These are phyloP conservation scores for Petunia axillaris DNA, from an alignment of 257 asterid species.

Conservation along the genomic window DNA sequence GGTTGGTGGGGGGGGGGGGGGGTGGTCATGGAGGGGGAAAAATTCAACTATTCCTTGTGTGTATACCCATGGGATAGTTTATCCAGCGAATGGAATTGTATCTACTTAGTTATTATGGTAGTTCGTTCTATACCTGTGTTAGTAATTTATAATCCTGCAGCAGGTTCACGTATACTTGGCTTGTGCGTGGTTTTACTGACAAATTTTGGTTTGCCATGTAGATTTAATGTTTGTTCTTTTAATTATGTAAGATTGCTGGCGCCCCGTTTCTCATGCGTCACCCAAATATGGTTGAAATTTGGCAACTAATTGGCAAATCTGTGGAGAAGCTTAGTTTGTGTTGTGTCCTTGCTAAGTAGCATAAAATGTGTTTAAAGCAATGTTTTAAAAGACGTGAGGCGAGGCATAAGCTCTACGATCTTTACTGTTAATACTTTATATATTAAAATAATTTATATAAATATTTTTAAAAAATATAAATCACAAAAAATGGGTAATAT, in stretches of 20 bases:
- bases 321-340: background rate
- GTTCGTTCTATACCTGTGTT: background rate
- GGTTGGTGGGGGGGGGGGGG: too few relatives aligned
- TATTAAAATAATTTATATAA: too few relatives aligned
- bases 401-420: too few relatives aligned
- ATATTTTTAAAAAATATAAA: too few relatives aligned
- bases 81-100: background rate
- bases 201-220: background rate
- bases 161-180: too few relatives aligned
- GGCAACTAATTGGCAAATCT: background rate
- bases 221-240: too few relatives aligned
- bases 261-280: background rate
- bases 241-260: too few relatives aligned
- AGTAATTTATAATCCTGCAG: background rate
- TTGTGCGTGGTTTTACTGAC: background rate
- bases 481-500: too few relatives aligned
- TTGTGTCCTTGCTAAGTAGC: too few relatives aligned
- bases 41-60: background rate
- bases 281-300: background rate
- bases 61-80: conserved; percentile 1
- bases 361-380: too few relatives aligned
- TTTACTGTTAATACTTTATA: too few relatives aligned
- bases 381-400: too few relatives aligned
- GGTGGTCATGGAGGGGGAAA: background rate
- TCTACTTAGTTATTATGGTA: background rate